Percentiles rank a stretch among this genome's conserved stretches.
Evolutionary conservation across 495 filamentous ascomycete species (phyloP).

Genomic region (Aspergillus incahuasiensis): DNA sequence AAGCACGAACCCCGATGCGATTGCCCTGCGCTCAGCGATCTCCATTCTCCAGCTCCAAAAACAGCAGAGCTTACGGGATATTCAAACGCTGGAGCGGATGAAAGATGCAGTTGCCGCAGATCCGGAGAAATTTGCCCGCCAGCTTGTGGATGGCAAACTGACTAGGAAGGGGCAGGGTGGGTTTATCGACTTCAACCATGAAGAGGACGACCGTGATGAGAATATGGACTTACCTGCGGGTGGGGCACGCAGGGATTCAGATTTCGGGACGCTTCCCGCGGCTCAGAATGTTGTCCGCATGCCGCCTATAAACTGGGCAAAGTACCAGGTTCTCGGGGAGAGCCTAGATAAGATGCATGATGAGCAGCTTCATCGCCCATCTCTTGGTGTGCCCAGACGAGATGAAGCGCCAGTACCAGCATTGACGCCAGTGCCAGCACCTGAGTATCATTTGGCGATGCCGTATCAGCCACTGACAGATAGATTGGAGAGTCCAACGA

Average conservation of each 20-base stretch:
- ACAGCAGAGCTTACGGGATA: constrained; percentile 66
- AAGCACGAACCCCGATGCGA: constrained; percentile 75
- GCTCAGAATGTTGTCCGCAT: constrained; percentile 81
- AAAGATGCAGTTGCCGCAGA: constrained; percentile 62
- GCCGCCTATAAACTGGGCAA: constrained; percentile 85
- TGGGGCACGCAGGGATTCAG: constrained; percentile 6
- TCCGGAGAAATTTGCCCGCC: constrained; percentile 62
- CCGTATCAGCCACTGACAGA: constrained; percentile 72
- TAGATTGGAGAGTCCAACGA: constrained; percentile 51
- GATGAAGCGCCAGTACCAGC: constrained; percentile 47
- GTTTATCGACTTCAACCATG: constrained; percentile 37
- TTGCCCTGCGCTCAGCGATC: constrained; percentile 75
- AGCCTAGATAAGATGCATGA: constrained; percentile 77
- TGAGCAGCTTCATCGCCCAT: constrained; percentile 65
- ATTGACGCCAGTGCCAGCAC: constrained; percentile 58
- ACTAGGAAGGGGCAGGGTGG: constrained; percentile 34
- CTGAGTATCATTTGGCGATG: constrained; percentile 25
- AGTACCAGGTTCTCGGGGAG: constrained; percentile 79
- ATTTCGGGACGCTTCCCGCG: constrained; percentile 56
- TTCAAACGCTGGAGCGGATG: constrained; percentile 56
- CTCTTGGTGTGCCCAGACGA: constrained; percentile 48
- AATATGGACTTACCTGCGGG: neutral
- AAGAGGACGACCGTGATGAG: constrained; percentile 37
- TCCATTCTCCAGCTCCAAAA: constrained; percentile 79
- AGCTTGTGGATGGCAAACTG: constrained; percentile 54